Evolutionary conservation across 1,284 basidiomycete genomes (phyloP).

Genomic region (Cryptococcus deneoformans): DNA sequence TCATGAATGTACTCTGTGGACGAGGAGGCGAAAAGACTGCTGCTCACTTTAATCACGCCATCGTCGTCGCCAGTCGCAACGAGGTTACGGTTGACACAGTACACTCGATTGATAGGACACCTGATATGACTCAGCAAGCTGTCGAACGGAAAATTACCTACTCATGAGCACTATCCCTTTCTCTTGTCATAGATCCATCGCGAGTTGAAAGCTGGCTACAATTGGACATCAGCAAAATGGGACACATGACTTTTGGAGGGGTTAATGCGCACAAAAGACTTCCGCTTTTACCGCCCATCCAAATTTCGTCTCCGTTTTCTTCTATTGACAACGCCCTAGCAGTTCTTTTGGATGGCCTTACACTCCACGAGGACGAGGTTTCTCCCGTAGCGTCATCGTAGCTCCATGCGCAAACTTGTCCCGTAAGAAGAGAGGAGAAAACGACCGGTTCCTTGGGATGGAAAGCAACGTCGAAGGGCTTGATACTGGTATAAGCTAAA

Average conservation of each 20-base stretch:
- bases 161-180: constrained; percentile 71
- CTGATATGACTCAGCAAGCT: constrained; percentile 51
- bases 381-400: constrained; percentile 61
- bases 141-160: constrained; percentile 52
- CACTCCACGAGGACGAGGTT: constrained; percentile 36
- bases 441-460: constrained; percentile 69
- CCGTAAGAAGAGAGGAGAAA: constrained; percentile 76
- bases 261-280: constrained; percentile 59
- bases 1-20: background rate
- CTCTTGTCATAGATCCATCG: constrained; percentile 61
- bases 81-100: constrained; percentile 64
- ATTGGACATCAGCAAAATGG: background rate
- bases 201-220: constrained; percentile 37
- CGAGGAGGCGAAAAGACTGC: constrained; percentile 14
- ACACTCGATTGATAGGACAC: constrained; percentile 82
- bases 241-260: background rate
- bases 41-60: constrained; percentile 78
- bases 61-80: constrained; percentile 89
- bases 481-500: constrained; percentile 29
- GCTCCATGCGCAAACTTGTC: constrained; percentile 72
- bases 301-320: constrained; percentile 64
- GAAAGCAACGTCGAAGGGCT: constrained; percentile 87
- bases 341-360: constrained; percentile 56
- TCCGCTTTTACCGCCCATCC: constrained; percentile 80
- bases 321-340: constrained; percentile 68